These are phyloP conservation scores for Chaetomium fimeti DNA, from an alignment of 495 filamentous ascomycete genomes.

Conservation along the genomic window DNA sequence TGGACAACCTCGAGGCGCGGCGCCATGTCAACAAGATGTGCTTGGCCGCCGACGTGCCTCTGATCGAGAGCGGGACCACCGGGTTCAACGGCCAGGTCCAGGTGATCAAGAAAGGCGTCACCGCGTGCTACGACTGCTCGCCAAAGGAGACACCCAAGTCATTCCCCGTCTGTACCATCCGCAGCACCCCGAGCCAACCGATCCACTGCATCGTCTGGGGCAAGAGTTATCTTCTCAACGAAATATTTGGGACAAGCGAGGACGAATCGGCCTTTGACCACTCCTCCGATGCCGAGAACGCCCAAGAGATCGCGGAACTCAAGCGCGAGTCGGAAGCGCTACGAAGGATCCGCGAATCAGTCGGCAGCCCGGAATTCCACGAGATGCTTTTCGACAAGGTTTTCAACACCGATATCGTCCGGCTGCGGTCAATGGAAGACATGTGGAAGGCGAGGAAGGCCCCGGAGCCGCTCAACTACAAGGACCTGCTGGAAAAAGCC, in stretches of 20 bases:
- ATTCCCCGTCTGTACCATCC: conserved; percentile 94
- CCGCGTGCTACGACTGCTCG: conserved; percentile 95
- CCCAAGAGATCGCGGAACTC: conserved; percentile 82
- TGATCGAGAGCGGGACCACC: conserved; percentile 96
- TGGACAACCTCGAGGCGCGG: conserved; percentile 93
- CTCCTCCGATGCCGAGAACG: conserved; percentile 78
- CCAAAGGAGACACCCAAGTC: conserved; percentile 84
- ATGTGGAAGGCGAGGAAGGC: conserved; percentile 89
- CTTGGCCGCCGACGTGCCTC: conserved; percentile 79
- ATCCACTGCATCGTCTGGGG: conserved; percentile 99
- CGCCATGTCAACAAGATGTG: conserved; percentile 99
- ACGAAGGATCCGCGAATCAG: conserved; percentile 75
- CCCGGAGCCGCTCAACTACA: conserved; percentile 70
- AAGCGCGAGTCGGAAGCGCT: conserved; percentile 78
- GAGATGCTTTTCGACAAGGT: conserved; percentile 89
- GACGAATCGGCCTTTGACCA: conserved; percentile 75
- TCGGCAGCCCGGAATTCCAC: conserved; percentile 76
- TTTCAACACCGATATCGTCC: conserved; percentile 79
- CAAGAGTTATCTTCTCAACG: conserved; percentile 92
- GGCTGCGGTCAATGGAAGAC: conserved; percentile 83
- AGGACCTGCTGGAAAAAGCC: conserved; percentile 42
- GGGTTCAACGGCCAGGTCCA: conserved; percentile 98
- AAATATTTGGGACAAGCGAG: conserved; percentile 90
- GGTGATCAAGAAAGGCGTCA: conserved; percentile 88
- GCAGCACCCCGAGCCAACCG: conserved; percentile 89